Conservation (phyloP, 2,329 filamentous ascomycete species). For the Balansia obtecta region DNA sequence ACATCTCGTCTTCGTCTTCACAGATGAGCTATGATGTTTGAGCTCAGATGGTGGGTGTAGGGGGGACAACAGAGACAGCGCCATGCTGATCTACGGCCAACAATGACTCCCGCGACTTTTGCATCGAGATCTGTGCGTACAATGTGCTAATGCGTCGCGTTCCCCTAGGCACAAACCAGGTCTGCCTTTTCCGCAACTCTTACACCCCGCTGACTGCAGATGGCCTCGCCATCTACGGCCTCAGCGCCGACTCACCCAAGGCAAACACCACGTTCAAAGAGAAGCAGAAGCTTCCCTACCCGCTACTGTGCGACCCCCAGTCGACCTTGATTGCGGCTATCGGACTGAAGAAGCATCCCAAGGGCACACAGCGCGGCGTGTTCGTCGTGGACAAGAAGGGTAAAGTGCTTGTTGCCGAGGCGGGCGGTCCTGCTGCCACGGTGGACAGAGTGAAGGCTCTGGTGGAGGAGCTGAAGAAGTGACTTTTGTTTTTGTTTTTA, state of each 20-base stretch:
- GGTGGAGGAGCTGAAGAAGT: constrained; percentile 33
- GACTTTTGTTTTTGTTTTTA: not conserved
- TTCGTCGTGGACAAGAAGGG: constrained; percentile 76
- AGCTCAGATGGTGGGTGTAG: no score
- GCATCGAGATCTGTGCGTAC: not conserved
- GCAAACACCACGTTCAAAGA: constrained; percentile 86
- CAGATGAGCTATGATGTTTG: not conserved
- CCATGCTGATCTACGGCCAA: no score
- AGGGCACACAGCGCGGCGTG: constrained; percentile 73
- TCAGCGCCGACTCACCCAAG: constrained; percentile 79
- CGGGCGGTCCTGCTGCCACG: constrained; percentile 67
- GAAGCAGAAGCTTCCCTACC: constrained; percentile 82
- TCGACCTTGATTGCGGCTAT: constrained; percentile 70
- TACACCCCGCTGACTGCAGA: constrained; percentile 63
- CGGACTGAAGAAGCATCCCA: constrained; percentile 76
- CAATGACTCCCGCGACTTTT: no score
- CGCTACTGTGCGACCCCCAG: constrained; percentile 71
- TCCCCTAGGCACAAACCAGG: constrained; percentile 73
- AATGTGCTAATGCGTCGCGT: not conserved
- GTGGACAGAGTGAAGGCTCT: constrained; percentile 65
- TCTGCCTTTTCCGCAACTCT: constrained; percentile 81
- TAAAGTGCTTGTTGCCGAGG: constrained; percentile 62
- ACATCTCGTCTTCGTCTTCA: not conserved
- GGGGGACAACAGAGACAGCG: no score
- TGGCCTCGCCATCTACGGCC: constrained; percentile 78